These are phyloP conservation scores for Xenoacremonium recifei DNA, from an alignment of 2,329 filamentous ascomycete species.

Conservation along the genomic window DNA sequence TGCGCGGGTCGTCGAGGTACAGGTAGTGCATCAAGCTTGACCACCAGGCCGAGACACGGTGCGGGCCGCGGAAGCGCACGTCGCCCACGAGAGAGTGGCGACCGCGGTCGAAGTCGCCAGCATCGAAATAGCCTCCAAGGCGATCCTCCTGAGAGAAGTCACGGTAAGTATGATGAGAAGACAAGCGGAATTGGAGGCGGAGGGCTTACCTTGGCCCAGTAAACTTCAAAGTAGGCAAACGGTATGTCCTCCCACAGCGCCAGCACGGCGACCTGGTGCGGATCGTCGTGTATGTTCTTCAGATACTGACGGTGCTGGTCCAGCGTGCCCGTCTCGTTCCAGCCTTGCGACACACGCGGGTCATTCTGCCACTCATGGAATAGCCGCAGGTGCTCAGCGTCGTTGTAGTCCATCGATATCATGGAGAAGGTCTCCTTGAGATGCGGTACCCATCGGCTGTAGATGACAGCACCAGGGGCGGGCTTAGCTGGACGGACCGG, in stretches of 20 bases:
- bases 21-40: constrained; percentile 61
- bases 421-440: constrained; percentile 75
- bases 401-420: constrained; percentile 66
- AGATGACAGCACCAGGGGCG: constrained; percentile 65
- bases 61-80: constrained; percentile 57
- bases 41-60: constrained; percentile 62
- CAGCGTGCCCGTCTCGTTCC: constrained; percentile 75
- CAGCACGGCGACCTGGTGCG: constrained; percentile 68
- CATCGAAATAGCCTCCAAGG: constrained; percentile 55
- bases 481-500: constrained; percentile 73
- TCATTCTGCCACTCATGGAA: constrained; percentile 86
- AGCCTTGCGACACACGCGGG: constrained; percentile 74
- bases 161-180: not conserved
- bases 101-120: constrained; percentile 56
- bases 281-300: constrained; percentile 64
- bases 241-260: constrained; percentile 68
- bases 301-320: constrained; percentile 75
- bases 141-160: constrained; percentile 45
- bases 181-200: not conserved
- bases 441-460: constrained; percentile 77
- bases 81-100: constrained; percentile 59
- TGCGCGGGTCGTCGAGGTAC: constrained; percentile 60
- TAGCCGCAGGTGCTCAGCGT: constrained; percentile 62
- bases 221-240: constrained; percentile 80
- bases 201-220: constrained; percentile 62